These are phyloP conservation scores for Tolypocladium nubicola DNA, from an alignment of 2,329 filamentous ascomycete genomes.

Conservation along the genomic window DNA sequence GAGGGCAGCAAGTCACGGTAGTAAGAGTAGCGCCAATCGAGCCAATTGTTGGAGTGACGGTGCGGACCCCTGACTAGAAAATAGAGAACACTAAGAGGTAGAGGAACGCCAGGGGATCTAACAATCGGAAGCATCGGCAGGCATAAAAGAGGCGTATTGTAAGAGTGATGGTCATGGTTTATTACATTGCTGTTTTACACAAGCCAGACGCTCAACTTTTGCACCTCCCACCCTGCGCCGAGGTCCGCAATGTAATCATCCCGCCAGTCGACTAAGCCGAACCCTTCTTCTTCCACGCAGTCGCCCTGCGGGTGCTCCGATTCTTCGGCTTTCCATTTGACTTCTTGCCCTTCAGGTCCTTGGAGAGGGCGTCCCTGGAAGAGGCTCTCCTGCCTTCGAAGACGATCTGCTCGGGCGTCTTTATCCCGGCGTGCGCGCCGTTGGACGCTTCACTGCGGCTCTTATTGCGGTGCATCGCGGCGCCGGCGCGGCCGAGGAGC, in stretches of 20 bases:
- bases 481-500: constrained; percentile 61
- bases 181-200: not conserved
- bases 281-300: constrained; percentile 34
- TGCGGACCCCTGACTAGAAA: too few relatives aligned
- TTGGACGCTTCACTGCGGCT: constrained; percentile 10
- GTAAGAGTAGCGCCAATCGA: too few relatives aligned
- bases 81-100: too few relatives aligned
- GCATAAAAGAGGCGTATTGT: too few relatives aligned
- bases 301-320: constrained; percentile 27
- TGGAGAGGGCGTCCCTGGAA: constrained; percentile 52
- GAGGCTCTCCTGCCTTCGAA: constrained; percentile 74
- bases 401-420: constrained; percentile 60
- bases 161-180: not conserved
- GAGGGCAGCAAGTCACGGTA: too few relatives aligned
- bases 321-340: constrained; percentile 32
- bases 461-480: constrained; percentile 32
- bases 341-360: constrained; percentile 49
- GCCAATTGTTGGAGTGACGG: too few relatives aligned
- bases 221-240: not conserved
- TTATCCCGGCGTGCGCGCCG: constrained; percentile 22
- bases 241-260: not conserved
- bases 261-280: constrained; percentile 1
- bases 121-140: too few relatives aligned
- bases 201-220: not conserved
- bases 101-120: too few relatives aligned